A percentile compares a stretch with the other conserved stretches of the same genome.
Conservation (phyloP, 2,329 filamentous ascomycete species). For the Beauveria australis region DNA sequence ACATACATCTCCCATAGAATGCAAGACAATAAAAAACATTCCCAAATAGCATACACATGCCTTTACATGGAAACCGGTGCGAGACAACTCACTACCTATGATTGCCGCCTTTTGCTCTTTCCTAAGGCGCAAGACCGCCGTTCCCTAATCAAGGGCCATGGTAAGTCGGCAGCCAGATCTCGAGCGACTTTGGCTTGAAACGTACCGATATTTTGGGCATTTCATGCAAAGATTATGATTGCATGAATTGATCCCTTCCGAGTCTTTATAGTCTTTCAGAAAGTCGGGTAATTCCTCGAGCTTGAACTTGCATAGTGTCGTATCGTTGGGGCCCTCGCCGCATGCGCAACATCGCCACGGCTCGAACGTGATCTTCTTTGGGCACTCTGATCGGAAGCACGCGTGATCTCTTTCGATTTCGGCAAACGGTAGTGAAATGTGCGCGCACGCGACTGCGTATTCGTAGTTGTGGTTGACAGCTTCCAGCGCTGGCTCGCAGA, state of each 20-base stretch:
- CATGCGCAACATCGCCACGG: conserved; percentile 2
- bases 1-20: no score
- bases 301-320: background rate
- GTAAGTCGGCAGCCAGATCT: background rate
- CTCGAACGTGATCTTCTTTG: background rate
- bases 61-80: no score
- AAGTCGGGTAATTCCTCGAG: background rate
- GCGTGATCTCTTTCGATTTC: background rate
- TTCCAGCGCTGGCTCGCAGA: background rate
- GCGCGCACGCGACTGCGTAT: background rate
- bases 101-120: background rate
- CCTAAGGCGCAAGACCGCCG: background rate
- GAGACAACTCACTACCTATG: no score
- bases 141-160: background rate
- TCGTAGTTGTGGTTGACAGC: background rate
- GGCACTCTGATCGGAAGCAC: background rate
- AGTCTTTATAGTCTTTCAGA: background rate
- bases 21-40: no score
- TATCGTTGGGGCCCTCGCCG: background rate
- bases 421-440: background rate
- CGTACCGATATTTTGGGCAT: conserved; percentile 1
- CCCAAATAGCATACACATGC: no score
- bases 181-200: background rate
- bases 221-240: conserved; percentile 1
- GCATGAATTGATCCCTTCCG: background rate